Conservation (phyloP, 495 filamentous ascomycete species). For the Annulohypoxylon stygium region DNA sequence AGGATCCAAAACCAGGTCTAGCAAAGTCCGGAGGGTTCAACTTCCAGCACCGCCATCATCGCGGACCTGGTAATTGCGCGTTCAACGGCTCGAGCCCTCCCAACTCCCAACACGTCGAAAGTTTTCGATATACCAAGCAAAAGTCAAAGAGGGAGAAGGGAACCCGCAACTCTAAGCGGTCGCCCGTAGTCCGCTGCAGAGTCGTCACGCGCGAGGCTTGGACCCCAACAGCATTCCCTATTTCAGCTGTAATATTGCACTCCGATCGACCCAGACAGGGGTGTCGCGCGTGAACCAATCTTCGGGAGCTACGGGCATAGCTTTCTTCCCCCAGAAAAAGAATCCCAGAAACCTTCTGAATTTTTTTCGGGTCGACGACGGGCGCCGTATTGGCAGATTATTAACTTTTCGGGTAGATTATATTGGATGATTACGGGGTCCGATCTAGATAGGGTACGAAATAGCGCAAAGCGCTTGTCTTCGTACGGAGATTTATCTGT, state of each 20-base stretch:
- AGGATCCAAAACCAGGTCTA: not conserved
- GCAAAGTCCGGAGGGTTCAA: not conserved
- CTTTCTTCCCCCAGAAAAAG: conserved; percentile 3
- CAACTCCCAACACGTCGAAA: not conserved
- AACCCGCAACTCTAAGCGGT: conserved; percentile 15
- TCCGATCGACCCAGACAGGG: conserved; percentile 12
- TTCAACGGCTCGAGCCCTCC: not conserved
- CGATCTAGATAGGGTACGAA: conserved; percentile 24
- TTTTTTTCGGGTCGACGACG: conserved; percentile 16
- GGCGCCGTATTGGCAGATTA: conserved; percentile 30
- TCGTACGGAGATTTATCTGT: conserved; percentile 38
- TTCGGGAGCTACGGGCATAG: conserved; percentile 37
- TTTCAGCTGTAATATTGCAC: conserved; percentile 1
- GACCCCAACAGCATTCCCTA: conserved; percentile 23
- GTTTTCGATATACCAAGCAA: conserved; percentile 1
- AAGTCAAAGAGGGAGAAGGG: not conserved
- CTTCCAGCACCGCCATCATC: conserved; percentile 27
- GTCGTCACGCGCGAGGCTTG: conserved; percentile 44
- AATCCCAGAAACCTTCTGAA: not conserved
- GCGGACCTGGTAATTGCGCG: conserved; percentile 20
- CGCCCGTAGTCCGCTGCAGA: conserved; percentile 1
- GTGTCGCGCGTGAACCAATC: conserved; percentile 19
- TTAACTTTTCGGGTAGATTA: conserved; percentile 26
- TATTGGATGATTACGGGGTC: conserved; percentile 5
- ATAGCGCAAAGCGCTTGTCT: not conserved